Evolutionary conservation across 306 rosid species (phyloP).

Genomic region (Myrica gale): DNA sequence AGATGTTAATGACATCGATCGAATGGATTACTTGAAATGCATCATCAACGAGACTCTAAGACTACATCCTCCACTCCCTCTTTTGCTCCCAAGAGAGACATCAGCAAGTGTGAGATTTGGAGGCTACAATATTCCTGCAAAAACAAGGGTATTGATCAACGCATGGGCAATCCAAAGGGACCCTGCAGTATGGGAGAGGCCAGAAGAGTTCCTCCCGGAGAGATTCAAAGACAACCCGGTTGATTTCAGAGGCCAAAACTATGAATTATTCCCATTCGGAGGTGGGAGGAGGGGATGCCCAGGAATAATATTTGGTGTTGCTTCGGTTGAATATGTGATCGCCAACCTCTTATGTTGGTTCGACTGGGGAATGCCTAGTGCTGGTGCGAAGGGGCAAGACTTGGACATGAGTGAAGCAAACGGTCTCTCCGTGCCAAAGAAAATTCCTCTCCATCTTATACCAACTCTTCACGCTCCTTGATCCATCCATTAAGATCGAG

Average conservation of each 20-base stretch:
- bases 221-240: conserved; percentile 14
- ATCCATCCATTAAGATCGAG: not conserved
- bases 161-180: conserved; percentile 35
- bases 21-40: conserved; percentile 35
- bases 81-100: conserved; percentile 28
- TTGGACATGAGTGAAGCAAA: not conserved
- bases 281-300: conserved; percentile 37
- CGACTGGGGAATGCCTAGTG: not conserved
- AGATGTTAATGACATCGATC: conserved; percentile 9
- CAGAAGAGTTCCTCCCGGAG: conserved; percentile 31
- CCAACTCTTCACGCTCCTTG: not conserved
- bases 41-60: conserved; percentile 32
- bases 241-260: conserved; percentile 28
- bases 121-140: conserved; percentile 18
- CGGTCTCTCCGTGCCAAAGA: not conserved
- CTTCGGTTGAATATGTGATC: not conserved
- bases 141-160: conserved; percentile 27
- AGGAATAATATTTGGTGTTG: conserved; percentile 21
- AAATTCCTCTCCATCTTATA: not conserved
- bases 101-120: not conserved
- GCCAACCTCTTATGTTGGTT: conserved; percentile 16
- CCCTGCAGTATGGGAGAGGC: conserved; percentile 25
- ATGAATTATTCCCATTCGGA: conserved; percentile 32
- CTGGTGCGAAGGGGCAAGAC: not conserved
- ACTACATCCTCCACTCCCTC: conserved; percentile 34